Base-by-base conservation (phyloP, 192 early-diverging fungal genomes). In the Tieghemiomyces parasiticus region DNA sequence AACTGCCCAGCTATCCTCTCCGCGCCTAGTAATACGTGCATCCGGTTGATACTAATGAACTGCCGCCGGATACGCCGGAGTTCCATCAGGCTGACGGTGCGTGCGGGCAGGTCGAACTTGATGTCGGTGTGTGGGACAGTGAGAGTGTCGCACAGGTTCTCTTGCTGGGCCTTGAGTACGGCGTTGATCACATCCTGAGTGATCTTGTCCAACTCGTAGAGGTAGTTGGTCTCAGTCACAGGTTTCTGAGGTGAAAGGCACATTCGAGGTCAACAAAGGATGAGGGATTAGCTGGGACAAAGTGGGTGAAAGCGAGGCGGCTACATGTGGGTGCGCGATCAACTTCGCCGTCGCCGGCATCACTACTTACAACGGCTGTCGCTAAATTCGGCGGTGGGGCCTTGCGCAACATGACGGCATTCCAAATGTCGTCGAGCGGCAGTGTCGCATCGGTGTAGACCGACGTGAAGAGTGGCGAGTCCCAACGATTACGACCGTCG, bases 401-500 rank as follows among this genome's bases (percentile, higher is more conserved):
- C 46, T 80, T 83, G 22, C 80, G 78, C 61, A 84, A 63, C 16
- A 95, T 69, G 0, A 93, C 61, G 14, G 90, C 80, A 46, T 81
- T 77, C 80, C 87, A 85, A 35, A 94, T 86, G n/a, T 67, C 64
- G 30, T 84, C 81, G 51, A 77, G 70, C 6, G 87, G 84, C 12
- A 67, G 65, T 13, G 68, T 61, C 1, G 61, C 59, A 35, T 91
- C 90, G 25, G 83, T 75, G 58, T 85, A 86, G 12, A 92, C 71
- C 6, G 96, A 66, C 0, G 89, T 89, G 61, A 95, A 93, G n/a
- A 99, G 73, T 22, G 96, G 96, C 1, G 90, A 82, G 70, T 99
- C 96, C 96, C 96, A 99, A 48, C 88, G 76, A 65, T 90, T 89
- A 13, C 79, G 69, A 6, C 78, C 76, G 61, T 95, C 88, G 30